Evolutionary conservation across 2,329 filamentous ascomycete species (phyloP), one percentile per base, ranked within the genome.

Genomic region (Diaporthe destruens): DNA sequence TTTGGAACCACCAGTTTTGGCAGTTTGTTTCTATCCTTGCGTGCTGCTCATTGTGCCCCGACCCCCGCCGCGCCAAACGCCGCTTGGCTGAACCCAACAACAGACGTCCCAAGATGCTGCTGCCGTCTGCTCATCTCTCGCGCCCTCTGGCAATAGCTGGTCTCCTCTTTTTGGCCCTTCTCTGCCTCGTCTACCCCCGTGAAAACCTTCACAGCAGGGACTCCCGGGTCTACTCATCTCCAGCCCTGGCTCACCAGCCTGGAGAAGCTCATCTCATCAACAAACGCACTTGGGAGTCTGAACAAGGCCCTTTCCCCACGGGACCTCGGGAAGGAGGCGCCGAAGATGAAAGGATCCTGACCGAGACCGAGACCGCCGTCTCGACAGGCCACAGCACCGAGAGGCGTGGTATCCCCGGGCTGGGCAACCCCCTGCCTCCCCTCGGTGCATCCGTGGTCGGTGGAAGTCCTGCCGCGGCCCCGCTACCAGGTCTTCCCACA

Each of bases 1-100:
- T 76, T 75, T 75, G 74, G 74, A 75, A 67, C 59, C 47, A 61
- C 61, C 54, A 49, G 39, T 74, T 73, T 75, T 75, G 70, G 67
- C 49, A 63, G 53, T 65, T 71, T 67, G 65, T 61, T 47, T 71
- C 55, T 68, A 63, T 65, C 54, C 12, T 20, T 18, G 23, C 57
- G 18, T 56, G 14, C 39, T 65, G 47, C 51, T n/a, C 49, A 8
- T 61, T 36, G 23, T 20, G 25, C 34, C 49, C 7, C 4, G 14
- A 18, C n/a, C 51, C 34, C 34, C 42, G 23, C 63, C 53, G 16
- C 39, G 14, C 3, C 9, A 23, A 11, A 25, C 34, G 12, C 47
- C 12, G 16, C 12, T 53, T 54, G 69, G 49, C 54, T 53, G 34
- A 47, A 25, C 39, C 51, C 69, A 47, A 42, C 56, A 34, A 44